phyloP scores from a whole-genome alignment of 345 rosid genomes.

The Syzygium aromaticum region DNA sequence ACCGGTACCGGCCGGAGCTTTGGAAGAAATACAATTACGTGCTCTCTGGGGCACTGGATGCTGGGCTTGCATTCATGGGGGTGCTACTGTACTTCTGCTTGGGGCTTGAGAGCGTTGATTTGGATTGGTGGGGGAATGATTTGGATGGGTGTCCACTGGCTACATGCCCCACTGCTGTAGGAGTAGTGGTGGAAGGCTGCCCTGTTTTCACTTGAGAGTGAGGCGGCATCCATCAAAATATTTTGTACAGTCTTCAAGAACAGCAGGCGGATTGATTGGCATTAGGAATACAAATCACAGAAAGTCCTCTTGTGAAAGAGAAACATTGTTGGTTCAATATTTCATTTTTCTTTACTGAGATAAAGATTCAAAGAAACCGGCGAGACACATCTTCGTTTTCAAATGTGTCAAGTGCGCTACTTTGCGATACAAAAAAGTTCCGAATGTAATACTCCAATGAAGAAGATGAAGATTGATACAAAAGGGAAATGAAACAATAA shows the following conservation, averaged over 20 bases:
- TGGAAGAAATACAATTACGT: slow-evolving; percentile 92
- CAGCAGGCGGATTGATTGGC: background rate
- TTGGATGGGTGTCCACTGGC: slow-evolving; percentile 95
- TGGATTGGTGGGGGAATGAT: slow-evolving; percentile 97
- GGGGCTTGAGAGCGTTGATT: slow-evolving; percentile 60
- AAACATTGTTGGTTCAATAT: background rate
- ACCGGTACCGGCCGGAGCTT: slow-evolving; percentile 59
- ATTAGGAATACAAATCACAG: background rate
- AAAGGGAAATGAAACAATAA: too few relatives aligned
- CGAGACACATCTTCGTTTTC: background rate
- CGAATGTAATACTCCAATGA: background rate
- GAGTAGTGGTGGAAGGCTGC: slow-evolving; percentile 65
- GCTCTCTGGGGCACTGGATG: slow-evolving; percentile 86
- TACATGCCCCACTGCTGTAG: slow-evolving; percentile 70
- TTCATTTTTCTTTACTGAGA: background rate
- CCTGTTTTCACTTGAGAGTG: slow-evolving; percentile 36
- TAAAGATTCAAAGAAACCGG: background rate
- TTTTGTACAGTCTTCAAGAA: background rate
- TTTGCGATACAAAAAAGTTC: background rate
- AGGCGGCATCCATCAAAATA: background rate
- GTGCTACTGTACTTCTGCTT: slow-evolving; percentile 74
- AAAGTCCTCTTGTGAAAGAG: background rate
- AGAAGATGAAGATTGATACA: background rate
- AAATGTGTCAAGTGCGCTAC: background rate
- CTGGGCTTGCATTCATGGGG: slow-evolving; percentile 96